Conservation (phyloP, 1,139 yeast genomes). For the Taphrina deformans region DNA sequence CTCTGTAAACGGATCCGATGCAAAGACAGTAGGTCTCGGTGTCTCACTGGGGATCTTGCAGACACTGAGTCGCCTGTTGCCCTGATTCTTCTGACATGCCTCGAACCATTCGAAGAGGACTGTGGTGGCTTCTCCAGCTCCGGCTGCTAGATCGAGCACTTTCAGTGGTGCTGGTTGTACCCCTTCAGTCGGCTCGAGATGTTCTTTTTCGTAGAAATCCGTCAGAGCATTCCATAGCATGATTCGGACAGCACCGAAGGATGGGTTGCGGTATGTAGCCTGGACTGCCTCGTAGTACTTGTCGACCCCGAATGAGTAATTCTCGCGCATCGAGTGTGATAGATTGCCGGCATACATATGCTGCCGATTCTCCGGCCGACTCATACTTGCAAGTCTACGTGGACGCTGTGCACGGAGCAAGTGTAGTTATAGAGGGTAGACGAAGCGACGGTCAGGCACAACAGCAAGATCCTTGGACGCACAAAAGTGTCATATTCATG, state of each 20-base stretch:
- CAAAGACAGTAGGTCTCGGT: conserved; percentile 8
- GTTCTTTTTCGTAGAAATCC: conserved; percentile 13
- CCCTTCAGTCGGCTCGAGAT: not conserved
- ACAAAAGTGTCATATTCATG: not conserved
- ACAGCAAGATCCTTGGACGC: too few species aligned
- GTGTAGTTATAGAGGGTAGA: not conserved
- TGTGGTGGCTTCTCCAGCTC: conserved; percentile 34
- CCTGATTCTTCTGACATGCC: conserved; percentile 11
- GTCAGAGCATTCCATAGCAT: conserved; percentile 33
- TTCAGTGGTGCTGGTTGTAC: conserved; percentile 13
- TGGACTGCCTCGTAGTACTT: conserved; percentile 32
- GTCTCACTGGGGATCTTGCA: conserved; percentile 1
- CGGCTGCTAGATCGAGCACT: conserved; percentile 34
- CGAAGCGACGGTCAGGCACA: too few species aligned
- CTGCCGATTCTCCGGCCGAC: conserved; percentile 31
- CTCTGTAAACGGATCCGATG: conserved; percentile 34
- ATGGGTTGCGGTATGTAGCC: conserved; percentile 30
- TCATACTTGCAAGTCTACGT: conserved; percentile 2
- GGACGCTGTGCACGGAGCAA: too few species aligned
- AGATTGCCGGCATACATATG: conserved; percentile 32
- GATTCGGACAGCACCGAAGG: conserved; percentile 28
- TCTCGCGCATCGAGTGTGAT: conserved; percentile 34
- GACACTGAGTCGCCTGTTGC: conserved; percentile 6
- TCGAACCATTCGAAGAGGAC: conserved; percentile 32
- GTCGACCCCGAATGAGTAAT: conserved; percentile 35